phyloP scores from a whole-genome alignment of 208 protist species.

The Wallacemonas sp. region DNA sequence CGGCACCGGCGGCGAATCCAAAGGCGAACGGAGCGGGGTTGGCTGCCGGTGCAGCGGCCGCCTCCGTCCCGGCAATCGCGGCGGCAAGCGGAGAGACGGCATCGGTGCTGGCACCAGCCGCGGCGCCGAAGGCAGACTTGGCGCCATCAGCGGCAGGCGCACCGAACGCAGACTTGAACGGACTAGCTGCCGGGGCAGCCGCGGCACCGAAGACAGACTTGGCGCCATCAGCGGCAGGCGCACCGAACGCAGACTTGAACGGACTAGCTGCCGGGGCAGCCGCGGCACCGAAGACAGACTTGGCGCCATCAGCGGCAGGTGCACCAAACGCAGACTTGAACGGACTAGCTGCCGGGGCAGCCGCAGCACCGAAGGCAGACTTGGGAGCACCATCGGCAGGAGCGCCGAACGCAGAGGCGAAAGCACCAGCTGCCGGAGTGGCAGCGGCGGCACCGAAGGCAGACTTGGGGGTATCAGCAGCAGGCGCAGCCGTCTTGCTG shows the following conservation, averaged over 20 bases:
- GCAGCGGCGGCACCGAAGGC: too few relatives aligned
- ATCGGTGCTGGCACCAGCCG: neutral
- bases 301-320: slow-evolving; percentile 3
- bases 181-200: too few relatives aligned
- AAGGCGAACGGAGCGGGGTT: slow-evolving; percentile 7
- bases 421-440: slow-evolving; percentile 2
- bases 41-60: neutral
- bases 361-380: neutral
- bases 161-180: slow-evolving; percentile 24
- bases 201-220: slow-evolving; percentile 2
- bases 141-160: neutral
- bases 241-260: too few relatives aligned
- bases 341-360: too few relatives aligned
- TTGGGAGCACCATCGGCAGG: neutral
- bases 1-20: slow-evolving; percentile 11
- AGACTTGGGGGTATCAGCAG: neutral
- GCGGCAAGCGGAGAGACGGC: neutral
- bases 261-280: neutral
- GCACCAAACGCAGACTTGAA: too few relatives aligned
- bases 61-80: neutral
- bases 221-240: neutral
- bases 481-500: neutral
- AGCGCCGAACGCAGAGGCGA: slow-evolving; percentile 12
- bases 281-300: slow-evolving; percentile 7
- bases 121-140: neutral